These are phyloP conservation scores for Acanthamoeba triangularis DNA, from an alignment of 208 protist genomes.

Conservation along the genomic window DNA sequence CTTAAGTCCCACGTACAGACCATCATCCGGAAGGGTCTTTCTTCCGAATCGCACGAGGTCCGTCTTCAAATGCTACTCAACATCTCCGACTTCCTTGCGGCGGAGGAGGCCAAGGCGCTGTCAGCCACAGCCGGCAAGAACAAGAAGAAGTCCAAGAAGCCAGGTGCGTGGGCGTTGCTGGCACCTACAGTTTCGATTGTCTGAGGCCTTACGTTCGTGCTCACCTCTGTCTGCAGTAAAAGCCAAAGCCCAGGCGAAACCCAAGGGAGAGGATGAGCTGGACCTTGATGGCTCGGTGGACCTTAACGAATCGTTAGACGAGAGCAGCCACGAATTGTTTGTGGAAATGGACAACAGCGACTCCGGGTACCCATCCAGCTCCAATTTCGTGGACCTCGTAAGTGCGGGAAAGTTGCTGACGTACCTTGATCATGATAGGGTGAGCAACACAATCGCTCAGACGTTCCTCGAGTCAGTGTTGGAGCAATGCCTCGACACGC, in stretches of 20 bases:
- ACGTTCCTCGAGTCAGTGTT: slow-evolving; percentile 29
- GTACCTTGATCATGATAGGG: neutral
- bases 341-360: slow-evolving; percentile 79
- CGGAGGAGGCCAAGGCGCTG: slow-evolving; percentile 31
- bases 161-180: neutral
- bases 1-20: slow-evolving; percentile 58
- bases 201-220: neutral
- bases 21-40: slow-evolving; percentile 35
- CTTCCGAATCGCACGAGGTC: slow-evolving; percentile 41
- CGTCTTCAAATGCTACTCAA: slow-evolving; percentile 63
- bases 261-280: slow-evolving; percentile 6
- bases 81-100: slow-evolving; percentile 59
- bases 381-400: neutral
- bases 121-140: neutral
- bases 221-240: neutral
- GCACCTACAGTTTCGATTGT: neutral
- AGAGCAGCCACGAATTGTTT: slow-evolving; percentile 66
- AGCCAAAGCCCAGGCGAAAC: slow-evolving; percentile 14
- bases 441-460: slow-evolving; percentile 57
- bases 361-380: slow-evolving; percentile 20
- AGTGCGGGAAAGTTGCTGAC: neutral
- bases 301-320: slow-evolving; percentile 52
- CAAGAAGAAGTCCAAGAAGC: neutral
- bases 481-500: slow-evolving; percentile 49
- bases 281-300: neutral